phyloP scores from a whole-genome alignment of 1,284 basidiomycete species.

The Irpex sp. region DNA sequence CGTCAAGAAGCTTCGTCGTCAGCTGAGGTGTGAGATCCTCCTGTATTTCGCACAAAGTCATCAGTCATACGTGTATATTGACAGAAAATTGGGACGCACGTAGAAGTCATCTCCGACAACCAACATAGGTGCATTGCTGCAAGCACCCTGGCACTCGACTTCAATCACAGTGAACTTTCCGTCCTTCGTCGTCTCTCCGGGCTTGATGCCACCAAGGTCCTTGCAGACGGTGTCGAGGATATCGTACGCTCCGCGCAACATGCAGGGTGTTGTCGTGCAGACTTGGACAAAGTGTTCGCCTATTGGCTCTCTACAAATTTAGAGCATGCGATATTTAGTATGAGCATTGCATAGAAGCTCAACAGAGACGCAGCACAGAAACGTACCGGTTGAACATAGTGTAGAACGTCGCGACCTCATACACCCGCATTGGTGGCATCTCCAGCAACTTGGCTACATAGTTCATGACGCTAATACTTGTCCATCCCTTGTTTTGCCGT shows the following conservation, averaged over 20 bases:
- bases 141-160: constrained; percentile 98
- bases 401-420: constrained; percentile 99
- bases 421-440: constrained; percentile 98
- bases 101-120: constrained; percentile 97
- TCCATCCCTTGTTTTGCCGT: constrained; percentile 98
- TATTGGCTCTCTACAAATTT: constrained; percentile 74
- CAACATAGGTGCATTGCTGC: constrained; percentile 99
- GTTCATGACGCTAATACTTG: constrained; percentile 99
- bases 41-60: constrained; percentile 33
- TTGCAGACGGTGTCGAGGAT: constrained; percentile 84
- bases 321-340: not conserved
- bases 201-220: constrained; percentile 80
- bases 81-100: constrained; percentile 39
- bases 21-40: constrained; percentile 95
- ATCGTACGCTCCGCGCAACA: constrained; percentile 89
- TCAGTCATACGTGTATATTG: constrained; percentile 7
- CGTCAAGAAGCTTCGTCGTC: constrained; percentile 84
- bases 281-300: constrained; percentile 95
- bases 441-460: constrained; percentile 89
- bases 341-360: not conserved
- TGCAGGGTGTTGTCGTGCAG: constrained; percentile 98
- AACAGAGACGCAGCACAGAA: not conserved
- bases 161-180: constrained; percentile 97
- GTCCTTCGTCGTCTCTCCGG: constrained; percentile 90
- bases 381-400: constrained; percentile 95